phyloP scores from a whole-genome alignment of 148 eudicot species.

The Rhododendron griersonianum region DNA sequence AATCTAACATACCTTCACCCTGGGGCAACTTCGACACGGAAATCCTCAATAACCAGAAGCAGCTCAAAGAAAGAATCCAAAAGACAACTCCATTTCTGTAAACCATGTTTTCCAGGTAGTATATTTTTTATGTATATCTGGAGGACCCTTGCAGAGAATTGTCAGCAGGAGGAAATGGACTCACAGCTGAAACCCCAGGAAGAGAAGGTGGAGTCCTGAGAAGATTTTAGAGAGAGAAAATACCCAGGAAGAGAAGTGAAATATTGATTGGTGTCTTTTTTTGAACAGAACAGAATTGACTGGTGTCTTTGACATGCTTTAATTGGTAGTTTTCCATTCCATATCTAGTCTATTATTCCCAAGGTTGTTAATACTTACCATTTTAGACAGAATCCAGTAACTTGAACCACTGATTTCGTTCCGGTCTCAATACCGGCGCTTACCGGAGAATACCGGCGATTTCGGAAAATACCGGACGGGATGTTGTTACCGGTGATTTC shows the following conservation, averaged over 20 bases:
- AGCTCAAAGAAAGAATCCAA: slow-evolving; percentile 13
- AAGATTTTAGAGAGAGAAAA: not conserved
- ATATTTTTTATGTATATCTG: not conserved
- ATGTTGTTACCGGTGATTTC: no score
- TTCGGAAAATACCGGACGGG: no score
- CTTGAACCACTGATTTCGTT: no score
- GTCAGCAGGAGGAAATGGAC: not conserved
- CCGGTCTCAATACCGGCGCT: no score
- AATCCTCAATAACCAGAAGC: slow-evolving; percentile 7
- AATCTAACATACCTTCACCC: slow-evolving; percentile 28
- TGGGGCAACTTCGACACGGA: slow-evolving; percentile 25
- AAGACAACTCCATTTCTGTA: not conserved
- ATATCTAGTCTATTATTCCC: no score
- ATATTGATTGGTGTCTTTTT: not conserved
- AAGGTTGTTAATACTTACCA: no score
- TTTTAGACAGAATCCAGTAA: no score
- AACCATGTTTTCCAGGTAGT: not conserved
- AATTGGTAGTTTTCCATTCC: no score
- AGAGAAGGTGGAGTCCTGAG: not conserved
- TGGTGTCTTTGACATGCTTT: no score
- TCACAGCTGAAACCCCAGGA: not conserved
- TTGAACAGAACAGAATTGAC: no score
- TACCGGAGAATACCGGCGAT: no score
- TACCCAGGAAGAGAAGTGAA: not conserved
- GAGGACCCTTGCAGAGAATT: not conserved